Base-by-base conservation (phyloP, 163 green algal genomes). In the Chlamydomonas reinhardtii region DNA sequence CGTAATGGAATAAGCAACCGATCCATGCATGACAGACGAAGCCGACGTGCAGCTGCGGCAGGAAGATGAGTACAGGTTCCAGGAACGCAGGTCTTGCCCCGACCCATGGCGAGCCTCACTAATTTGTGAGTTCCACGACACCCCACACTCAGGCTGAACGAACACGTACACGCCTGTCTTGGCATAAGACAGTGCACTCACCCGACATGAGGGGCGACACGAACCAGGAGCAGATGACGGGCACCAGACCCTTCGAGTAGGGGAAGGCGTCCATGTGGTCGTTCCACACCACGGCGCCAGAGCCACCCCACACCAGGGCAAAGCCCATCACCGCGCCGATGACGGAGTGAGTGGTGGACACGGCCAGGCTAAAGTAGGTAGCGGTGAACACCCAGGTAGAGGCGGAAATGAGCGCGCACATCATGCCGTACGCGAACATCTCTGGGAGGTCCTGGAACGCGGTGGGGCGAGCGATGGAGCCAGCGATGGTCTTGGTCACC, bases 261-360 rank as follows among this genome's bases (percentile, higher is more conserved):
- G 83, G 83, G 48, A 88, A 88, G 2, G 78, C 73, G 32, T 62
- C 43, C 4, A 64, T 71, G 3, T 73, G 29, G 62, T 70, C 62
- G 62, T 70, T 70, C 62, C 62, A 70, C 15, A 69, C 37, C 9
- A 81, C 74, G 31, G 52, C 74, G 48, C 31, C 54, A 1, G 2
- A n/a, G 48, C 74, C 74, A 20, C 56, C 77, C 29, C 83, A 90
- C 15, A 93, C 87, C 16, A 93, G 73, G 22, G 86, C 89, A 81
- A 92, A 92, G 71, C 89, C 89, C 5, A 90, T 81, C 15, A 92
- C 86, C 4, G 68, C 68, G 68, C 68, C 68, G 27, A 70, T 89
- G 56, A 93, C 90, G 62, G 90, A 90, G 71, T 93, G 90, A 0
- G 90, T 93, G 43, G 90, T 93, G n/a, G 84, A 91, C 14, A 93